Evolutionary conservation across 768 basidiomycete genomes (phyloP).

Genomic region (Holtermanniella nyarrowii): DNA sequence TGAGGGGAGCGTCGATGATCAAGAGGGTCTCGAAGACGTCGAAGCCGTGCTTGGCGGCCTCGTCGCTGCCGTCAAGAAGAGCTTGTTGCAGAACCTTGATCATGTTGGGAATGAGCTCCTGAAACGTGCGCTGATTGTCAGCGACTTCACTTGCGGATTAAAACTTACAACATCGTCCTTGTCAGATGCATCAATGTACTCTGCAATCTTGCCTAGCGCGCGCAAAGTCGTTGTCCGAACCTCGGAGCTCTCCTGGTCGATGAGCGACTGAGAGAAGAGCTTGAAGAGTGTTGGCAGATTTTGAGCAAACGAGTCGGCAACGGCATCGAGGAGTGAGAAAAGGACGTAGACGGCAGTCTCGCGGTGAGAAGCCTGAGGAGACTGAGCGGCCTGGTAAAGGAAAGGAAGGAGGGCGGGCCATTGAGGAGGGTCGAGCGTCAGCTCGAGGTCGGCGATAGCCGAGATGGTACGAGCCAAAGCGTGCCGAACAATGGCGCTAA

Average conservation of each 20-base stretch:
- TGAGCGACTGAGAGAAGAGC: slow-evolving; percentile 61
- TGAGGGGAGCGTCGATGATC: slow-evolving; percentile 88
- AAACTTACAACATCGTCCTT: slow-evolving; percentile 69
- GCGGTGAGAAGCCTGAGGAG: slow-evolving; percentile 60
- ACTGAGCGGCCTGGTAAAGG: slow-evolving; percentile 65
- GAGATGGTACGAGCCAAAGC: slow-evolving; percentile 86
- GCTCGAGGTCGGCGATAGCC: slow-evolving; percentile 80
- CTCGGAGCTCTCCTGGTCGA: slow-evolving; percentile 75
- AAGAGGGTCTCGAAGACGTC: slow-evolving; percentile 93
- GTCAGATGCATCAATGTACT: slow-evolving; percentile 80
- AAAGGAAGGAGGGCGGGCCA: slow-evolving; percentile 86
- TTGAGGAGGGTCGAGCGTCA: slow-evolving; percentile 43
- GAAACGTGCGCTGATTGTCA: slow-evolving; percentile 67
- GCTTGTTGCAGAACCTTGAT: slow-evolving; percentile 77
- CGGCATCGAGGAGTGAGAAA: slow-evolving; percentile 75
- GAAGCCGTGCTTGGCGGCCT: slow-evolving; percentile 74
- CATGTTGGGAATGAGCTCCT: slow-evolving; percentile 73
- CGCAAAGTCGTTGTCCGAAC: slow-evolving; percentile 86
- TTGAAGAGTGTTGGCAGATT: slow-evolving; percentile 53
- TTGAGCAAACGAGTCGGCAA: slow-evolving; percentile 72
- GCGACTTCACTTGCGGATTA: neutral
- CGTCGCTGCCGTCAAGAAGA: slow-evolving; percentile 67
- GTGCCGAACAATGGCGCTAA: slow-evolving; percentile 79
- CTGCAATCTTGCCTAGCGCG: slow-evolving; percentile 82
- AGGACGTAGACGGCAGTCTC: slow-evolving; percentile 81